Evolutionary conservation across 2,329 filamentous ascomycete genomes (phyloP), one percentile per base, ranked within the genome.

Genomic region (Diaporthe ilicicola): DNA sequence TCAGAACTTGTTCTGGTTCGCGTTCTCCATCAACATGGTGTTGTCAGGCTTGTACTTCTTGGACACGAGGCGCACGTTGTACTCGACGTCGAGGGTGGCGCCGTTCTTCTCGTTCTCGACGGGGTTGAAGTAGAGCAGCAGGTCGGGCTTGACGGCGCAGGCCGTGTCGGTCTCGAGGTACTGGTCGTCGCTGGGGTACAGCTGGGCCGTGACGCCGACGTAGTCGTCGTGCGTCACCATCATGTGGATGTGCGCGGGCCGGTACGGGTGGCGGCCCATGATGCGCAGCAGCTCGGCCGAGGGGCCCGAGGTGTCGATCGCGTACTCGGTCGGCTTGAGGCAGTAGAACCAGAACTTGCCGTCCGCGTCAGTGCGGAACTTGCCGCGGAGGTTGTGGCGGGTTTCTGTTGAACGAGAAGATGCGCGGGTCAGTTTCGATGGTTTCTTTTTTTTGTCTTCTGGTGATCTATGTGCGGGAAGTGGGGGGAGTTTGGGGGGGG

Each of bases 191-290:
- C 85, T 82, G 76, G 91, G 89, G 77, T 92, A 92, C 72, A 92
- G 90, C 76, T 92, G 90, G 1, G 90, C 92, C 1, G 89, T 89
- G 61, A 92, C n/a, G 85, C 88, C 77, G 76, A 89, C 90, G 82
- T 90, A 90, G 32, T 86, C 86, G 13, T 84, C 84, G 53, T 83
- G 82, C 19, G 84, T 84, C 72, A 79, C 74, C 75, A 76, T 76
- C 19, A 76, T 74, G 73, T 76, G 75, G 67, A 76, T 76, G 66
- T 76, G 75, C 8, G 75, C 75, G 48, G 75, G 75, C 27, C 75
- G 70, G 68, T 70, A 73, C 15, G 75, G 75, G 68, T 76, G 74
- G 55, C 75, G 73, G 48, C 73, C 75, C 75, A 76, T 76, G 46
- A 76, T 68, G 17, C 32, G 53, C 42, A 76, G 73, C 37, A 76